Evolutionary conservation across 2,329 filamentous ascomycete genomes (phyloP).

Genomic region (Fusarium brevicatenulatum): DNA sequence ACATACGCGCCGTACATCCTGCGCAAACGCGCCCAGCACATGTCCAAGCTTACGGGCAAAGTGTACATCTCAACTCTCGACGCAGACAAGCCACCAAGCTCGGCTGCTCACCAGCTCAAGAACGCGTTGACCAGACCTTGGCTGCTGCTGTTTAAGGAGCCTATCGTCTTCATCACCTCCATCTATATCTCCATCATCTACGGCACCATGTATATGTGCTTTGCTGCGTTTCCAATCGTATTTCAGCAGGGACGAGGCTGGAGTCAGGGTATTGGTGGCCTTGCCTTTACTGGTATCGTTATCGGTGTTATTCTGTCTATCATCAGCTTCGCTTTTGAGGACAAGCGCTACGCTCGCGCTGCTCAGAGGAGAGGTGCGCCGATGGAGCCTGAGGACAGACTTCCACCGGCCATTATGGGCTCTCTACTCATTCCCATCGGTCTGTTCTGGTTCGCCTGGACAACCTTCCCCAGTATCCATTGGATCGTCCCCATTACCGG

Average conservation of each 20-base stretch:
- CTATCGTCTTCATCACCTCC: conserved; percentile 71
- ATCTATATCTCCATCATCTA: conserved; percentile 69
- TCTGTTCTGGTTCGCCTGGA: conserved; percentile 28
- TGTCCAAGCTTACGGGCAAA: conserved; percentile 37
- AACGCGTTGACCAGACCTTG: conserved; percentile 64
- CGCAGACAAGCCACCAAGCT: conserved; percentile 51
- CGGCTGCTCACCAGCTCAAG: conserved; percentile 58
- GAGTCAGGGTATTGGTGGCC: conserved; percentile 13
- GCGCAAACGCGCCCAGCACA: conserved; percentile 28
- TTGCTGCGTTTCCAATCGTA: conserved; percentile 21
- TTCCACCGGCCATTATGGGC: conserved; percentile 7
- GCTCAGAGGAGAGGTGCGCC: neutral
- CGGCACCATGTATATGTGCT: conserved; percentile 28
- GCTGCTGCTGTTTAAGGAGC: conserved; percentile 74
- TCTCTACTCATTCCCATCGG: conserved; percentile 11
- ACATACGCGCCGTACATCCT: conserved; percentile 46
- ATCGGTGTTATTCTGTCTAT: conserved; percentile 2
- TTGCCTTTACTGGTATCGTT: conserved; percentile 5
- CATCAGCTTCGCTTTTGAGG: neutral
- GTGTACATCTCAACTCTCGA: conserved; percentile 51
- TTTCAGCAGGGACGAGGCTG: conserved; percentile 20
- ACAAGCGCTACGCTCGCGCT: neutral
- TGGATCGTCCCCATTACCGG: conserved; percentile 16
- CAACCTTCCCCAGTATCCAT: neutral
- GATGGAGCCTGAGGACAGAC: neutral